Conservation (phyloP, 1,139 yeast genomes). For the Lodderomyces theae region DNA sequence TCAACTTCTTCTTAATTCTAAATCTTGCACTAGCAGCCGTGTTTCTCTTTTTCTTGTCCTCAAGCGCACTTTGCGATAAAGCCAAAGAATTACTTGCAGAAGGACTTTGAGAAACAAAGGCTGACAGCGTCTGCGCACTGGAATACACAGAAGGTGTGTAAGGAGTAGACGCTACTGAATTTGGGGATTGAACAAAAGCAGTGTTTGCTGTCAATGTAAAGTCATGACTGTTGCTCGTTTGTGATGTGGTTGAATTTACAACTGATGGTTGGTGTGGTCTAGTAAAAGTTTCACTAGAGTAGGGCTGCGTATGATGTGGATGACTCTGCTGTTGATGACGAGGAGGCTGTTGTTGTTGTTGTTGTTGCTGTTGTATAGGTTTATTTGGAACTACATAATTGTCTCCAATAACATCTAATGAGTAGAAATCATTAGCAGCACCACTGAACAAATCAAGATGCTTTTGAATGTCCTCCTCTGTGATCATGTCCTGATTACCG, state of each 20-base stretch:
- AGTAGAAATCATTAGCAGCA: conserved; percentile 40
- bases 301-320: conserved; percentile 3
- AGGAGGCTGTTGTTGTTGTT: conserved; percentile 7
- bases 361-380: conserved; percentile 12
- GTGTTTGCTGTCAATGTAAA: neutral
- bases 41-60: conserved; percentile 54
- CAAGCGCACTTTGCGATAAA: conserved; percentile 13
- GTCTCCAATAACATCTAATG: conserved; percentile 42
- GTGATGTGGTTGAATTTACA: neutral
- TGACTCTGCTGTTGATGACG: no score
- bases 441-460: conserved; percentile 47
- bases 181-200: conserved; percentile 1
- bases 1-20: conserved; percentile 57
- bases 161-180: conserved; percentile 4
- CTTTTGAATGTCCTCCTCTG: conserved; percentile 36
- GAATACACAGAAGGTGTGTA: conserved; percentile 3
- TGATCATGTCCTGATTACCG: conserved; percentile 12
- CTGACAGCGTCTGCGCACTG: no score
- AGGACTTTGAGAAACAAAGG: no score
- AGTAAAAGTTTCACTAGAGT: neutral
- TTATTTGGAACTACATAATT: conserved; percentile 21
- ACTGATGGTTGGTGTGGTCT: neutral
- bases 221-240: neutral
- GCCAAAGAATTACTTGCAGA: no score
- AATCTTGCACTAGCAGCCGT: conserved; percentile 65